These are phyloP conservation scores for Venturia asperata DNA, from an alignment of 2,329 filamentous ascomycete genomes.

Conservation along the genomic window DNA sequence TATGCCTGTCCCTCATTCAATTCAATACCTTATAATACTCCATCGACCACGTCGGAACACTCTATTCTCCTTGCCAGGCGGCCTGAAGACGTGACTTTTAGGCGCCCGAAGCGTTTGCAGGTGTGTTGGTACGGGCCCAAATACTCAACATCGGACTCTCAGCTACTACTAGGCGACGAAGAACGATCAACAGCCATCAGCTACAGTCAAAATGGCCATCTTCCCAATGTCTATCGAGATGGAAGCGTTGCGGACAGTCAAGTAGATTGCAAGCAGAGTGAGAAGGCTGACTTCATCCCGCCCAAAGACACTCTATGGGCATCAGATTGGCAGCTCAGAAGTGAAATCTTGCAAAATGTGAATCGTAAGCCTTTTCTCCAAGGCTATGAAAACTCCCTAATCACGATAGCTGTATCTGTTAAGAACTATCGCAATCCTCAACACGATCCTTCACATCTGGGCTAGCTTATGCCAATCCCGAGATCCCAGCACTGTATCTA, in stretches of 20 bases:
- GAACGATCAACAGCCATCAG: not conserved
- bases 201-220: not conserved
- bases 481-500: not conserved
- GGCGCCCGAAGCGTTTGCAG: not conserved
- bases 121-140: not conserved
- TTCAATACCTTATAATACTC: not conserved
- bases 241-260: no score
- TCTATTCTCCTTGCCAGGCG: not conserved
- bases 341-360: no score
- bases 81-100: no score
- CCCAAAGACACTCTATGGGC: no score
- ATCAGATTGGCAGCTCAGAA: not conserved
- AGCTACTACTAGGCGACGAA: not conserved
- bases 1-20: no score
- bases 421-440: not conserved
- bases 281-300: no score
- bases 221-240: no score
- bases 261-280: no score
- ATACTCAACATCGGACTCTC: not conserved
- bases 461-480: not conserved
- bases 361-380: no score
- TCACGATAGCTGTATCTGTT: no score
- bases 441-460: not conserved
- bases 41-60: not conserved
- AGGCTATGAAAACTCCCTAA: no score